Base-by-base conservation (phyloP, 2,329 filamentous ascomycete species). In the Fusarium illudens region DNA sequence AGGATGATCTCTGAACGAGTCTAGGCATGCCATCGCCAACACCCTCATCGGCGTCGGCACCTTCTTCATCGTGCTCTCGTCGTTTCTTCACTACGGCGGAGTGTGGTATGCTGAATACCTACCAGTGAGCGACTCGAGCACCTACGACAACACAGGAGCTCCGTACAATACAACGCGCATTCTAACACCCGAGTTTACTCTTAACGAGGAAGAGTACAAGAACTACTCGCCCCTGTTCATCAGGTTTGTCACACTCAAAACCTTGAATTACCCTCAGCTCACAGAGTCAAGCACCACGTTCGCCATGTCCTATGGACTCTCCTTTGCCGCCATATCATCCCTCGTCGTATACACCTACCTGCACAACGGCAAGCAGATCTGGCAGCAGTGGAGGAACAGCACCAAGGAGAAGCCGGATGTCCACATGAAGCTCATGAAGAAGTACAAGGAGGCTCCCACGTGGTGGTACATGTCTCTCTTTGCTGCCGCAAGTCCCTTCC, bases 11-110 rank as follows among this genome's bases (percentile, higher is more conserved):
- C 29, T 54, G 4, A 58, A 20, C 7, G 13, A 30, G 11, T 34
- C 25, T 19, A 86, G 84, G 88, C 87, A 90, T 74, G 90, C 90
- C 9, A 92, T 92, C 67, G 89, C 88, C 60, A 93, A 93, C 73
- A 92, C 89, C 0, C 76, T 91, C 37, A 86, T 92, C 32, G 90
- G 90, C 15, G 86, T 92, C 27, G 81, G 91, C 2, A 25, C 85
- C 2, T 92, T 91, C 74, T 92, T 87, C 73, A 84, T 92, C 60
- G 76, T 91, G n/a, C 77, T 84, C 4, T 82, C 86, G 1, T 81
- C 85, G 0, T 79, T 84, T 6, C 78, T 93, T 17, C 90, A 93
- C 75, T 94, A 89, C 73, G 85, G 82, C 7, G 87, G 88, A 10
- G 79, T 83, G 0, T 93, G 89, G 87, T 92, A 89, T 71, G 83